Evolutionary conservation across 1,284 basidiomycete species (phyloP), one percentile per base, ranked within the genome.

Genomic region (Kalmanozyma brasiliensis): DNA sequence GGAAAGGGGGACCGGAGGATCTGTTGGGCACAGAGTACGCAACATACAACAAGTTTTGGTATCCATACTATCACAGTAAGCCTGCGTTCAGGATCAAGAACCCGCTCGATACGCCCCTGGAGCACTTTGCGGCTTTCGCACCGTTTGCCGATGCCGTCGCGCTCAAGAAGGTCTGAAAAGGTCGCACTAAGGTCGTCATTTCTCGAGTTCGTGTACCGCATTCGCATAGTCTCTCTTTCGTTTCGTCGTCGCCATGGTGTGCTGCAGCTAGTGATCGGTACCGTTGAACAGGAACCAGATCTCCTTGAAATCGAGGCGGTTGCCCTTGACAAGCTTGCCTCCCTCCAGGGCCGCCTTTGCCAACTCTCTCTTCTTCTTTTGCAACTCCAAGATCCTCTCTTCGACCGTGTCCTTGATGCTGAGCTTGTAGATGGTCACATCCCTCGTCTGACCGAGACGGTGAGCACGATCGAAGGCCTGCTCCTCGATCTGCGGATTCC

Each of bases 401-500:
- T 98, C 95, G 10, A 98, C 92, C 0, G 93, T 95, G 41, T 89
- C 85, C 36, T 89, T 88, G 58, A 98, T 90, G 58, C 90, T 93
- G 30, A 98, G 86, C 84, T 98, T 98, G 86, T 89, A 94, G 72
- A 98, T 94, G 80, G 91, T 88, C 35, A 98, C 94, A 57, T 90
- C 87, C 14, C 89, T 87, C 44, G 85, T 90, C 84, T 98, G 95
- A 10, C 94, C 93, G 51, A 91, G 88, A 36, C 92, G 88, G 85
- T 94, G 92, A 0, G 92, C 90, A 49, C 95, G 90, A 82, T 97
- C 95, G 76, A 95, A 95, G 0, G 94, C 94, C 85, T 97, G 94
- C 69, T 93, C 91, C 86, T 77, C 71, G 40, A 78, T 56, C 51
- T 72, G 59, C 16, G 78, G 82, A 55, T 82, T 80, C 92, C 93